Evolutionary conservation across 2,329 filamentous ascomycete species (phyloP).

Genomic region (Xylaria sp.): DNA sequence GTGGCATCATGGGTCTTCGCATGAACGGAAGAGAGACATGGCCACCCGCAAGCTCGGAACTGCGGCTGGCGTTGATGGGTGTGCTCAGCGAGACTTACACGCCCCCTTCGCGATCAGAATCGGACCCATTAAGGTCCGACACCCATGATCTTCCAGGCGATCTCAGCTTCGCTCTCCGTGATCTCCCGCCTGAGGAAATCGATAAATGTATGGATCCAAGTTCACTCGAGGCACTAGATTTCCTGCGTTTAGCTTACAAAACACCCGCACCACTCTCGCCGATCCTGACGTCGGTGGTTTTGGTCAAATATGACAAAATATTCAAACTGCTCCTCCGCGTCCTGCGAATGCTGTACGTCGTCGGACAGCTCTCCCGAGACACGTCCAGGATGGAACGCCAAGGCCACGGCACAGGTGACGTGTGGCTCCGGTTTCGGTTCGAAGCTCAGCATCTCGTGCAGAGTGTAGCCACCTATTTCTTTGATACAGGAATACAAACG

Average conservation of each 20-base stretch:
- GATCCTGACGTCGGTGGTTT: slow-evolving; percentile 75
- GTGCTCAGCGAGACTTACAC: slow-evolving; percentile 80
- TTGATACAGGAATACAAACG: slow-evolving; percentile 78
- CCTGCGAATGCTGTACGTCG: slow-evolving; percentile 80
- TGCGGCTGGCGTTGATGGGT: slow-evolving; percentile 89
- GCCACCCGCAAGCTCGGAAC: slow-evolving; percentile 93
- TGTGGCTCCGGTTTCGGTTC: slow-evolving; percentile 71
- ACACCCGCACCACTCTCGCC: slow-evolving; percentile 76
- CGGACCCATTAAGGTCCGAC: slow-evolving; percentile 48
- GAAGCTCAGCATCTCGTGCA: slow-evolving; percentile 85
- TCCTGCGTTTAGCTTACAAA: slow-evolving; percentile 87
- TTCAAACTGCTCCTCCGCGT: slow-evolving; percentile 84
- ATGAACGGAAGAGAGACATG: slow-evolving; percentile 84
- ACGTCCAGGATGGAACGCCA: slow-evolving; percentile 56
- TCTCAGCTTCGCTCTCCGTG: slow-evolving; percentile 85
- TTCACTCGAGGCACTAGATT: slow-evolving; percentile 90
- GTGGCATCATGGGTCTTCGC: slow-evolving; percentile 82
- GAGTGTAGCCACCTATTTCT: slow-evolving; percentile 79
- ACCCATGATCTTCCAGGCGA: slow-evolving; percentile 69
- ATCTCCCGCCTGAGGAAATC: slow-evolving; percentile 81
- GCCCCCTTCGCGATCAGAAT: slow-evolving; percentile 38
- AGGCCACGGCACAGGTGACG: slow-evolving; percentile 54
- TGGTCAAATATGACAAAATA: slow-evolving; percentile 85
- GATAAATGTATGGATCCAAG: slow-evolving; percentile 84
- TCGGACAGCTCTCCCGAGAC: slow-evolving; percentile 72